Conservation (phyloP, 768 basidiomycete genomes). For the Phlegmacium glaucopus region DNA sequence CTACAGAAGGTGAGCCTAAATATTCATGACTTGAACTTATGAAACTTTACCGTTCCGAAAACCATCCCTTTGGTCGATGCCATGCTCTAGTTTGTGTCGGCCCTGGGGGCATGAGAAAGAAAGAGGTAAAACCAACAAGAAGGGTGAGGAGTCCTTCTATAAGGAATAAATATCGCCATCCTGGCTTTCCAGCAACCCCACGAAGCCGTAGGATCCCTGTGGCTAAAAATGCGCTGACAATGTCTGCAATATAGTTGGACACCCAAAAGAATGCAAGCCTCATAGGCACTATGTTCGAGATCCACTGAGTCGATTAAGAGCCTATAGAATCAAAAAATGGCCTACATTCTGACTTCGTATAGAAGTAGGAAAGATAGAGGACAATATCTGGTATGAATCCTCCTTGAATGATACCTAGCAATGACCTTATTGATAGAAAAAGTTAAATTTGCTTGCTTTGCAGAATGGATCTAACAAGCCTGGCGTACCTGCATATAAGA, state of each 20-base stretch:
- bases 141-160: slow-evolving; percentile 52
- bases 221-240: slow-evolving; percentile 61
- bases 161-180: slow-evolving; percentile 60
- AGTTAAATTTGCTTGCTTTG: not conserved
- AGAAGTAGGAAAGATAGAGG: slow-evolving; percentile 64
- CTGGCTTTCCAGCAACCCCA: slow-evolving; percentile 48
- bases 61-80: slow-evolving; percentile 64
- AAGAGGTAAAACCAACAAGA: slow-evolving; percentile 46
- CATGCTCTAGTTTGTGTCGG: slow-evolving; percentile 63
- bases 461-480: not conserved
- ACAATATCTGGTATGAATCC: slow-evolving; percentile 65
- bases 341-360: slow-evolving; percentile 54
- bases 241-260: slow-evolving; percentile 50
- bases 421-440: slow-evolving; percentile 28
- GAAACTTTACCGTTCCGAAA: slow-evolving; percentile 46
- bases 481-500: slow-evolving; percentile 44
- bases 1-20: slow-evolving; percentile 21
- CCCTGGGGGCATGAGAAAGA: slow-evolving; percentile 56
- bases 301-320: not conserved
- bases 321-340: slow-evolving; percentile 1
- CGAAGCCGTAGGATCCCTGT: slow-evolving; percentile 56
- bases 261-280: slow-evolving; percentile 72
- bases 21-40: not conserved
- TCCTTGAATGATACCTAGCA: slow-evolving; percentile 60
- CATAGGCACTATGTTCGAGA: slow-evolving; percentile 43